Evolutionary conservation across 139 green algal genomes (phyloP), one percentile per base, ranked within the genome.

Genomic region (Yamagishiella unicocca): DNA sequence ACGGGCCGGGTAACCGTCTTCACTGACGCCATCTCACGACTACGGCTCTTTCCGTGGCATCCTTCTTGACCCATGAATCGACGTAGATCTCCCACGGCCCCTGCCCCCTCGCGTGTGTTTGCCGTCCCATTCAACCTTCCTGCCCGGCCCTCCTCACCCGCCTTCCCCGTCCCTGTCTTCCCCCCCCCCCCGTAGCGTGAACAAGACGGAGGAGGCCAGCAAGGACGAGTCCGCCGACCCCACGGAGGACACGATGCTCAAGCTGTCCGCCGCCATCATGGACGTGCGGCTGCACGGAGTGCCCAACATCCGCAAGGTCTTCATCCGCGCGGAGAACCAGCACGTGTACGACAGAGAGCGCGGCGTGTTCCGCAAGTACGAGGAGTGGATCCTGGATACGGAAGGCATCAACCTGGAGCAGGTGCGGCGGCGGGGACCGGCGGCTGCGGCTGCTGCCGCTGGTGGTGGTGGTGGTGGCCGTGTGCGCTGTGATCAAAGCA

Each of bases 301-400:
- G 82, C 91, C 97, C 90, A 95, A 97, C 71, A 97, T 99, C 58
- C 91, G 91, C 64, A 96, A 96, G 87, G 98, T 98, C 71, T 87
- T 87, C 37, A 90, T 89, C 61, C 82, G 68, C 82, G 68, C 64
- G 50, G 68, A 88, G 67, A 81, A 88, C 61, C 79, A 85, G 58
- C 79, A 85, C 43, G 62, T 85, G 42, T 85, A 85, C 79, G 79
- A 85, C 79, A 50, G n/a, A 40, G 79, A 85, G 14, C 31, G n/a
- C n/a, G 80, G 80, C 64, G 29, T 2, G 62, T 86, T 86, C 61
- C 43, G 43, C 43, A 86, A 86, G 80, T 77, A 77, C 33, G 93
- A 95, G 38, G 97, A 99, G 93, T 99, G 97, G 97, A 92, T 99
- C 81, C 93, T 99, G 85, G 98, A 99, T 89, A 99, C 98, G 31